Evolutionary conservation across 2,329 filamentous ascomycete species (phyloP), one percentile per base, ranked within the genome.

Genomic region (Ophiostoma australiae): DNA sequence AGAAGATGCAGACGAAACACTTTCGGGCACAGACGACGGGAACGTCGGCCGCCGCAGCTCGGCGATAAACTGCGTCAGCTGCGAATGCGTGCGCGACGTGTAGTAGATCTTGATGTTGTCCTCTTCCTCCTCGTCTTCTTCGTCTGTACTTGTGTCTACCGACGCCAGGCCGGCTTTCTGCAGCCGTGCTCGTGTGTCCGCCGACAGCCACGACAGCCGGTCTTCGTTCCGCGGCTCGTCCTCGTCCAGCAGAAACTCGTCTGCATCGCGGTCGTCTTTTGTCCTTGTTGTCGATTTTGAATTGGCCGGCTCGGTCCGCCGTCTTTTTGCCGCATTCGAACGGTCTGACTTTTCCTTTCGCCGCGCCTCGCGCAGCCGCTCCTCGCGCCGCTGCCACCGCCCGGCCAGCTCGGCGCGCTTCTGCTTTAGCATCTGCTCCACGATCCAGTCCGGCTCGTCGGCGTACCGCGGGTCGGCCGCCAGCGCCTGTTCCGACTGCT

Each of bases 1-100:
- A 31, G 27, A 31, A 31, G 27, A 31, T 17, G 17, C 7, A 66
- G 13, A 72, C 23, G 11, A 13, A 44, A 39, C 63, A 13, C 35
- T 23, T 20, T 39, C 74, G 0, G 88, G 87, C 2, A 95, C 79
- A 2, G 90, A 92, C 0, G 92, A 84, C 4, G 93, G 92, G 72
- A 97, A 88, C 0, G 82, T 81, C n/a, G 96, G 91, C 37, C 92
- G 88, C 1, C 90, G 87, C 68, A 97, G 81, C 78, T 97, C 94
- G 61, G 89, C 86, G 23, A 94, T 89, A 79, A 97, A 97, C 77
- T 97, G 94, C 0, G 91, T 90, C 17, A 97, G 81, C 77, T 97
- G 94, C 2, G 94, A 97, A 79, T 97, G 94, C 0, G 94, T 97
- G 77, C 94, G 87, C 8, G 94, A 97, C 71, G 93, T 95, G 80